Evolutionary conservation across 2,329 filamentous ascomycete species (phyloP).

Genomic region (Coniella vitis): DNA sequence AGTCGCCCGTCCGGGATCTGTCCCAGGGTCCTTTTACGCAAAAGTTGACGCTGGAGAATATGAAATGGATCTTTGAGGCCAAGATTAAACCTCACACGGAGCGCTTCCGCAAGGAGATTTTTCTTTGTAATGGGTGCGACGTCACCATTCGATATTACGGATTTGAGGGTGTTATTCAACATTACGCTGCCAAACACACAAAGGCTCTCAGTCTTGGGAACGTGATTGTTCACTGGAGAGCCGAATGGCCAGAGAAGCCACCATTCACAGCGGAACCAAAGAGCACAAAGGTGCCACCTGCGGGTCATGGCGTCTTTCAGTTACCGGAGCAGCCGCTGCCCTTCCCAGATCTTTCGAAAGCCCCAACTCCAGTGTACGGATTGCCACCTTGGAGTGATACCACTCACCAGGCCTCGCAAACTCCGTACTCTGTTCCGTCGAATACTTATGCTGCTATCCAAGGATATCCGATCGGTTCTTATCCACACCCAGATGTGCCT

Average conservation of each 20-base stretch:
- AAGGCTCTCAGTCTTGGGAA: constrained; percentile 61
- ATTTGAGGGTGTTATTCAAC: constrained; percentile 74
- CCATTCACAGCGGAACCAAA: constrained; percentile 61
- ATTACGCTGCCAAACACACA: constrained; percentile 79
- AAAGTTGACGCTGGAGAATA: constrained; percentile 70
- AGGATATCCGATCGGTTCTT: constrained; percentile 14
- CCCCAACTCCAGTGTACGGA: constrained; percentile 26
- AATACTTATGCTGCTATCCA: neutral
- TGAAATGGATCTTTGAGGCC: constrained; percentile 78
- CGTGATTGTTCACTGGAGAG: constrained; percentile 70
- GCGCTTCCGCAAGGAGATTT: constrained; percentile 60
- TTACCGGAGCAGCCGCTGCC: constrained; percentile 10
- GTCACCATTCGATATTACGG: constrained; percentile 60
- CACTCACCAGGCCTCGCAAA: constrained; percentile 22
- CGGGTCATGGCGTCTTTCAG: constrained; percentile 16
- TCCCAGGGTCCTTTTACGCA: constrained; percentile 48
- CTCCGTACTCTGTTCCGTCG: constrained; percentile 19
- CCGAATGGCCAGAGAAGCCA: constrained; percentile 71
- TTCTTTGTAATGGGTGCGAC: constrained; percentile 66
- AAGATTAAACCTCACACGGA: constrained; percentile 68
- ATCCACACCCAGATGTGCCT: constrained; percentile 18
- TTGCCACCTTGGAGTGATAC: constrained; percentile 26
- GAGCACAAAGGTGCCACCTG: constrained; percentile 23
- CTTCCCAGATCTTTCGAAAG: constrained; percentile 20
- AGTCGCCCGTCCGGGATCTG: constrained; percentile 38